Percentiles rank a stretch among this genome's conserved stretches.
Evolutionary conservation across 208 protist species (phyloP).

Genomic region (Acanthamoeba quina): DNA sequence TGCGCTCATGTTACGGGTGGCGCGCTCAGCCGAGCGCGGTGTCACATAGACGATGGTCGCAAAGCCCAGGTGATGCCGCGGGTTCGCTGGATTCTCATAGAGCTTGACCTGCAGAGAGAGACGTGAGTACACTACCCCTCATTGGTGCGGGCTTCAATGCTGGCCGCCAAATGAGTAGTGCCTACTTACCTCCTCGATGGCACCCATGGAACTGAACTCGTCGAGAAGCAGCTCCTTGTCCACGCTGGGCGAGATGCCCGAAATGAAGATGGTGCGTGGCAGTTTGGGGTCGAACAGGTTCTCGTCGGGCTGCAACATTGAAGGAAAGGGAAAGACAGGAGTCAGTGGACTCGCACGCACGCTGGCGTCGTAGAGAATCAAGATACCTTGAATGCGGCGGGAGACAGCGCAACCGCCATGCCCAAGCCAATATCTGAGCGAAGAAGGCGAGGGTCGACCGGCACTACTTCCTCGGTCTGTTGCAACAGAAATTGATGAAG

Average conservation of each 20-base stretch:
- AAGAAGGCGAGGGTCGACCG: slow-evolving; percentile 7
- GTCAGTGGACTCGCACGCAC: background rate
- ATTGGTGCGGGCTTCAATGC: background rate
- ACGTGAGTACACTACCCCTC: background rate
- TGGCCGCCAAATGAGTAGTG: background rate
- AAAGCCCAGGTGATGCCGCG: slow-evolving; percentile 24
- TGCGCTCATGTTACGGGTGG: slow-evolving; percentile 31
- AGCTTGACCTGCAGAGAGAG: background rate
- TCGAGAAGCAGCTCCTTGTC: slow-evolving; percentile 37
- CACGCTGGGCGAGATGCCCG: slow-evolving; percentile 42
- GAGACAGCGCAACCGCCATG: background rate
- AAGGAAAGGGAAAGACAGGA: background rate
- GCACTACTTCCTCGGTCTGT: slow-evolving; percentile 11
- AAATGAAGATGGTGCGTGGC: slow-evolving; percentile 7
- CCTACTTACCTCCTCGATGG: background rate
- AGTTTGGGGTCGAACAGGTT: slow-evolving; percentile 55
- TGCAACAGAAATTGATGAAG: background rate
- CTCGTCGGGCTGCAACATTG: slow-evolving; percentile 9
- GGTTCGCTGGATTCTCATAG: slow-evolving; percentile 27
- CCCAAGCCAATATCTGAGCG: slow-evolving; percentile 29
- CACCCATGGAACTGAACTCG: slow-evolving; percentile 23
- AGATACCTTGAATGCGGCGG: background rate
- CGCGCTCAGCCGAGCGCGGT: slow-evolving; percentile 33
- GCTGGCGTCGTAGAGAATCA: background rate
- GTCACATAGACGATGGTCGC: slow-evolving; percentile 6